phyloP scores from a whole-genome alignment of 768 basidiomycete species.

The Sistotremastrum suecicum region DNA sequence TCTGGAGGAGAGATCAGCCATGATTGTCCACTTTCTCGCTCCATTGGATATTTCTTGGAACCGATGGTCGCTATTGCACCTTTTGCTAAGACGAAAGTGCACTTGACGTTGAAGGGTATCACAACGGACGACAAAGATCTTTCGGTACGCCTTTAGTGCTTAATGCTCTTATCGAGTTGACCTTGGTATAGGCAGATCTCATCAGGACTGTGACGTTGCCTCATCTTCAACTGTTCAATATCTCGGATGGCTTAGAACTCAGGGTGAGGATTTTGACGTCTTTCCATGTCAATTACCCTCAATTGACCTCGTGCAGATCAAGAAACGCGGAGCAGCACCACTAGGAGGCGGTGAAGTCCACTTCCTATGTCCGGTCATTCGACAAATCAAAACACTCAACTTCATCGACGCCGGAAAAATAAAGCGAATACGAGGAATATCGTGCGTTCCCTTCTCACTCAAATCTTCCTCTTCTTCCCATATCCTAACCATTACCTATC shows the following conservation, averaged over 20 bases:
- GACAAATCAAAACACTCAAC: slow-evolving; percentile 83
- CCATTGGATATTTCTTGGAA: slow-evolving; percentile 91
- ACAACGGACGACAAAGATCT: slow-evolving; percentile 90
- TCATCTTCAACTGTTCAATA: slow-evolving; percentile 79
- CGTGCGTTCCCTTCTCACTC: slow-evolving; percentile 44
- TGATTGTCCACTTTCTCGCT: slow-evolving; percentile 79
- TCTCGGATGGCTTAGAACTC: slow-evolving; percentile 82
- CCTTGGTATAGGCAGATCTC: slow-evolving; percentile 55
- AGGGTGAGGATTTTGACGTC: slow-evolving; percentile 32
- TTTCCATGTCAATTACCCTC: not conserved
- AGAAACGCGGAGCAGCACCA: slow-evolving; percentile 85
- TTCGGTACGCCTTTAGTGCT: slow-evolving; percentile 38
- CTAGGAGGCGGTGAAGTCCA: slow-evolving; percentile 88
- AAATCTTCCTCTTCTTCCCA: not conserved
- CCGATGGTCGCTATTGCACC: slow-evolving; percentile 82
- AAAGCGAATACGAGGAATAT: slow-evolving; percentile 87
- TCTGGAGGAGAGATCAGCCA: slow-evolving; percentile 69
- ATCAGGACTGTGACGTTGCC: slow-evolving; percentile 84
- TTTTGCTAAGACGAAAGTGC: slow-evolving; percentile 78
- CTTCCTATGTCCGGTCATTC: slow-evolving; percentile 85
- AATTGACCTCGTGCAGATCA: slow-evolving; percentile 43
- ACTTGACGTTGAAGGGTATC: slow-evolving; percentile 73
- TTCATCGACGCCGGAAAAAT: slow-evolving; percentile 88
- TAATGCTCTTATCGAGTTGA: too few relatives aligned
- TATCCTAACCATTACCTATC: not conserved